Base-by-base conservation (phyloP, 78 protist species). In the Pelomyxa schiedti region DNA sequence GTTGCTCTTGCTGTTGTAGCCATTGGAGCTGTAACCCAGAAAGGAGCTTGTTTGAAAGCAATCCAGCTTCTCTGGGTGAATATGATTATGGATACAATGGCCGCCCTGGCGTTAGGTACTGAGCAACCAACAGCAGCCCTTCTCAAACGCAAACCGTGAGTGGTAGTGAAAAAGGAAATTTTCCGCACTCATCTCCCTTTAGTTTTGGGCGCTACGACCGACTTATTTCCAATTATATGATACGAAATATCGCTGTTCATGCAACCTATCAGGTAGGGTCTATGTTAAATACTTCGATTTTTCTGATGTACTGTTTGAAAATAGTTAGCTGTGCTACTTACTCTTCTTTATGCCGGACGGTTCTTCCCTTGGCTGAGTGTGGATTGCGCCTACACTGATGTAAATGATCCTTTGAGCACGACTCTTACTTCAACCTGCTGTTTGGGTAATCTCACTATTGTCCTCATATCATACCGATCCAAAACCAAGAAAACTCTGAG, bases 1-100 rank as follows among this genome's bases (percentile, higher is more conserved):
- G 91, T 84, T 0, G 98, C 98, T 38, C 73, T 95, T 22, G 7
- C 77, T 2, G 69, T 94, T 2, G 92, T 95, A 6, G 75, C 94
- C 73, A 52, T 90, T 42, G 93, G 92, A 43, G 85, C 95, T 8
- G n/a, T 53, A 28, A 41, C 81, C 26, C 53, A 72, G 24, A 22
- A 66, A n/a, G 65, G 76, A n/a, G 68, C 89, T 28, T 95, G 95
- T 16, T 85, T 93, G 30, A 84, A 81, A n/a, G 87, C 96, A 36
- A 86, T 92, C 3, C 99, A 95, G 84, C 66, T 95, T 65, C 90
- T 96, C 26, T 95, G 97, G 97, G 93, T 95, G 72, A 97, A 98
- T 80, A 83, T 98, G 35, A 96, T 98, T 85, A 98, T 98, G 99
- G 99, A 98, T 82, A 88, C 99, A n/a, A 28, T 98, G 37, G 99